Evolutionary conservation across 306 rosid species (phyloP).

Genomic region (Malus asiatica): DNA sequence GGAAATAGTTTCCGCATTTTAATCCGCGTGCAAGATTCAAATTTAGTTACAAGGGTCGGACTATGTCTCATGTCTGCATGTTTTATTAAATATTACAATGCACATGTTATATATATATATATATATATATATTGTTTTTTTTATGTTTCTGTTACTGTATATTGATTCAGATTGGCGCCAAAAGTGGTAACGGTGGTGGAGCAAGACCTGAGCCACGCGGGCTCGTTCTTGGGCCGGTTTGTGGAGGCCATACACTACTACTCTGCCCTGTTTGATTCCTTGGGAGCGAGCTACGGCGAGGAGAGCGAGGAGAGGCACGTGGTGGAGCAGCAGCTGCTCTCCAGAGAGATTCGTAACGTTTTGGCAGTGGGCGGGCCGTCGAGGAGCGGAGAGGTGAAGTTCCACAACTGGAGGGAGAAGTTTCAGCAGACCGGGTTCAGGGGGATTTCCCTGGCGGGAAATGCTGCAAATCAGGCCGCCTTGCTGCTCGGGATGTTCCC

Average conservation of each 20-base stretch:
- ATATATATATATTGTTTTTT: background rate
- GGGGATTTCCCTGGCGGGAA: slow-evolving; percentile 84
- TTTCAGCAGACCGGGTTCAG: slow-evolving; percentile 80
- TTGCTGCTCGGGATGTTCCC: slow-evolving; percentile 90
- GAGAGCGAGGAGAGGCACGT: slow-evolving; percentile 95
- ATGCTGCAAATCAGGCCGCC: slow-evolving; percentile 91
- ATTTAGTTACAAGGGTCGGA: background rate
- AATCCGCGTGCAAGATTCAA: background rate
- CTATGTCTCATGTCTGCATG: background rate
- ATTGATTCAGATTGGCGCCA: slow-evolving; percentile 62
- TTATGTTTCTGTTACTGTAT: background rate
- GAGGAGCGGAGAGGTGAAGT: slow-evolving; percentile 76
- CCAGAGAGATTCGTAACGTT: slow-evolving; percentile 85
- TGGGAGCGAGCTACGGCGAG: slow-evolving; percentile 90
- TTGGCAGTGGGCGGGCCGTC: slow-evolving; percentile 90
- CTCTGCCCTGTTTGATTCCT: slow-evolving; percentile 86
- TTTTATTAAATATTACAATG: background rate
- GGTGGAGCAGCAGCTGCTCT: slow-evolving; percentile 86
- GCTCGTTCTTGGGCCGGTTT: slow-evolving; percentile 88
- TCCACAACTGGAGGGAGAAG: slow-evolving; percentile 93
- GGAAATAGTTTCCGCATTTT: no score
- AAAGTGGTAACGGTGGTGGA: slow-evolving; percentile 98
- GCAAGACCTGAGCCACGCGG: slow-evolving; percentile 87
- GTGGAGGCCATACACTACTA: slow-evolving; percentile 98
- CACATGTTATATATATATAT: background rate